Conservation (phyloP, 2,329 filamentous ascomycete species). For the Scedosporium aurantiacum region DNA sequence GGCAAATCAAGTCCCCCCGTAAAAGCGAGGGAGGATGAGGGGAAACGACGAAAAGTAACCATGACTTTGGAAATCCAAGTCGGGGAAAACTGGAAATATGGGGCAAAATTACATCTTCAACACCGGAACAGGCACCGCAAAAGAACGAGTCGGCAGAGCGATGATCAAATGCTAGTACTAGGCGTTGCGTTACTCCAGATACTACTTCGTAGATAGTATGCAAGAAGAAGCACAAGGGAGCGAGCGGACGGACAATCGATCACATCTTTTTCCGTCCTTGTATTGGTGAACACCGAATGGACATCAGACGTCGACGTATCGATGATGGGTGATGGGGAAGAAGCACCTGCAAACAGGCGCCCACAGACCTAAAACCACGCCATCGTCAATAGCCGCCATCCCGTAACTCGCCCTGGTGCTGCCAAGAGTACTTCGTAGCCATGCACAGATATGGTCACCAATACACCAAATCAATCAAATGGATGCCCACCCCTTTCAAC, state of each 20-base stretch:
- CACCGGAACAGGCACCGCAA: not conserved
- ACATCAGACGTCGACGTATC: too few relatives aligned
- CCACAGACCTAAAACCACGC: not conserved
- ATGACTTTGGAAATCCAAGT: not conserved
- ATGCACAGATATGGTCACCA: not conserved
- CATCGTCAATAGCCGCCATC: not conserved
- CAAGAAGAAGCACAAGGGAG: not conserved
- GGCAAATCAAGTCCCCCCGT: not conserved
- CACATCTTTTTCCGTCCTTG: too few relatives aligned
- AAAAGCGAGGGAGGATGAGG: not conserved
- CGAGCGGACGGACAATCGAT: too few relatives aligned
- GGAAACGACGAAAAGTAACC: not conserved
- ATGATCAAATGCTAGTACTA: not conserved
- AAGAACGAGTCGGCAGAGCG: not conserved
- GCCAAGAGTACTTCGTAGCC: not conserved
- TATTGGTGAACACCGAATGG: too few relatives aligned
- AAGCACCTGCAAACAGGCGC: not conserved
- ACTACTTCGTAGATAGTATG: too few relatives aligned
- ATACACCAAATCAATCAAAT: not conserved
- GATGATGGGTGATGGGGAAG: not conserved
- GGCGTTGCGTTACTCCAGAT: too few relatives aligned
- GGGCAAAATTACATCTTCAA: not conserved
- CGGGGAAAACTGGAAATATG: not conserved
- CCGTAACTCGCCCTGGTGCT: not conserved
- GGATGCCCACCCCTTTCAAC: not conserved